Evolutionary conservation across 345 rosid species (phyloP).

Genomic region (Combretum micranthum): DNA sequence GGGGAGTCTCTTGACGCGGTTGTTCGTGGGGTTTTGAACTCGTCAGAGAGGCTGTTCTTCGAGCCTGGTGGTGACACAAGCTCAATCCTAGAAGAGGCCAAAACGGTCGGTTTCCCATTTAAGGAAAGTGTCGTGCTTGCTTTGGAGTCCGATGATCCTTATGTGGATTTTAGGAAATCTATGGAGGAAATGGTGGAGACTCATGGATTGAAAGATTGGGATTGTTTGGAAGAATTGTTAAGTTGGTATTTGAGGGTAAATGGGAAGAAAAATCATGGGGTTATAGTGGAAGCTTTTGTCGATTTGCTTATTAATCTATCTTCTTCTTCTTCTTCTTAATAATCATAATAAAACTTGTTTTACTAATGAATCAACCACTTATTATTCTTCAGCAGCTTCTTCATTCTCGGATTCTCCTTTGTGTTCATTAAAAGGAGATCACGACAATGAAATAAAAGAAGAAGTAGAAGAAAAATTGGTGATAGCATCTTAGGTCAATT

Average conservation of each 20-base stretch:
- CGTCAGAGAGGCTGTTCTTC: conserved; percentile 57
- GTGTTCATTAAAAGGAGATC: conserved; percentile 10
- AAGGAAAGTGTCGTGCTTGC: conserved; percentile 54
- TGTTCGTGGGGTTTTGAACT: conserved; percentile 47
- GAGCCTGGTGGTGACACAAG: conserved; percentile 56
- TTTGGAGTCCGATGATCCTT: conserved; percentile 77
- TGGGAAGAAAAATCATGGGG: conserved; percentile 60
- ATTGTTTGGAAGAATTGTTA: conserved; percentile 59
- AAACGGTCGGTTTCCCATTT: conserved; percentile 24
- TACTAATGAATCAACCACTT: conserved; percentile 12
- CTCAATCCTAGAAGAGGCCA: conserved; percentile 52
- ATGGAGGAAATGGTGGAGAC: conserved; percentile 92
- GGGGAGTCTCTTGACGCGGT: conserved; percentile 44
- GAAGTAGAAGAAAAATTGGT: conserved; percentile 4
- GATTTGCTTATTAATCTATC: conserved; percentile 52
- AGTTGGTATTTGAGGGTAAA: conserved; percentile 76
- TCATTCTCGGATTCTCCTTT: conserved; percentile 29
- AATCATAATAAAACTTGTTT: neutral
- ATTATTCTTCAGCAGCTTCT: conserved; percentile 41
- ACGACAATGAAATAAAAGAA: conserved; percentile 9
- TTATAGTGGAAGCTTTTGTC: conserved; percentile 67
- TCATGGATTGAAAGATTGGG: conserved; percentile 68
- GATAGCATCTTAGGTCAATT: conserved; percentile 5
- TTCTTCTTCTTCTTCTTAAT: neutral
- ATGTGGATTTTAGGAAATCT: conserved; percentile 65